phyloP scores from a whole-genome alignment of 2,329 filamentous ascomycete species.

The Nakataea oryzae region DNA sequence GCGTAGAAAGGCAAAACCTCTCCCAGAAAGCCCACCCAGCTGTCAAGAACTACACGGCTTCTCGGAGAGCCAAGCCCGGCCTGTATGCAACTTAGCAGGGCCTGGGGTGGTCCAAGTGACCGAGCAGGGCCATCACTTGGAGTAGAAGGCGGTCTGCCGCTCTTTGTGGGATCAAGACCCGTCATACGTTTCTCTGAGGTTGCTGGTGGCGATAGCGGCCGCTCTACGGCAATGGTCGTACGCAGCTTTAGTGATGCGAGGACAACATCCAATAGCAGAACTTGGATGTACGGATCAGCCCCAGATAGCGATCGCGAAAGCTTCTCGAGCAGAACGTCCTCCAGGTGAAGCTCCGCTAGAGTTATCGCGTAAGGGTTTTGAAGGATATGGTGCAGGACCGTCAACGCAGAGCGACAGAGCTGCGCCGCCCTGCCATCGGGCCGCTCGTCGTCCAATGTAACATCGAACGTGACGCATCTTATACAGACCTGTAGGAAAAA shows the following conservation, averaged over 20 bases:
- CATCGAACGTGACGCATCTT: conserved; percentile 42
- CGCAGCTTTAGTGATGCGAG: conserved; percentile 62
- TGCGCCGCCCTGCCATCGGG: conserved; percentile 45
- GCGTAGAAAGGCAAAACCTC: conserved; percentile 79
- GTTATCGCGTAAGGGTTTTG: conserved; percentile 49
- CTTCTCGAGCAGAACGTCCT: conserved; percentile 58
- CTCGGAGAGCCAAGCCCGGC: conserved; percentile 66
- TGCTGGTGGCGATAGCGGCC: conserved; percentile 27
- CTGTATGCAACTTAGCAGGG: conserved; percentile 76
- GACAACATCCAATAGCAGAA: conserved; percentile 68
- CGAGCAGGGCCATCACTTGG: conserved; percentile 8
- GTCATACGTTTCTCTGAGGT: conserved; percentile 33
- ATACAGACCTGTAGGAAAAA: conserved; percentile 59
- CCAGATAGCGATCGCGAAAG: conserved; percentile 50
- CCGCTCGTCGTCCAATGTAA: conserved; percentile 21
- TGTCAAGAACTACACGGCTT: conserved; percentile 72
- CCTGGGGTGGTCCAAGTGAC: conserved; percentile 47
- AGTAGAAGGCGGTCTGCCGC: conserved; percentile 26
- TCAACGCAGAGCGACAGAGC: conserved; percentile 61
- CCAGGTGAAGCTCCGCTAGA: conserved; percentile 55
- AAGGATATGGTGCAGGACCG: conserved; percentile 60
- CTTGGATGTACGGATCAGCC: conserved; percentile 62
- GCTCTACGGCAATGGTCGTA: conserved; percentile 28
- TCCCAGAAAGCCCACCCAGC: conserved; percentile 79
- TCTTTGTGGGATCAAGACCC: conserved; percentile 29